Percentiles rank a stretch among this genome's conserved stretches.
Conservation (phyloP, 306 rosid genomes). For the Alnus glutinosa region DNA sequence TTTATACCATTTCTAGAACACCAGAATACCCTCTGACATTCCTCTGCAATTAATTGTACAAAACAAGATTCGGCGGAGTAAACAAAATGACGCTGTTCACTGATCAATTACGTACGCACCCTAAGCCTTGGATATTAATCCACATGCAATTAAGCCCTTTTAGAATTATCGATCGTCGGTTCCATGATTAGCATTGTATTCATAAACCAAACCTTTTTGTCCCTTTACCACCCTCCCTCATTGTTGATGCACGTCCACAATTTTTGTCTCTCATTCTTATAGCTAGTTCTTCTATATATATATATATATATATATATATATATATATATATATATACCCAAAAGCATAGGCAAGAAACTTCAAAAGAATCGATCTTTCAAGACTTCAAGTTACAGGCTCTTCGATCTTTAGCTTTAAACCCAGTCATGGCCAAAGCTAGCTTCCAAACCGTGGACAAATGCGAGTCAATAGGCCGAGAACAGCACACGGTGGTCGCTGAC, state of each 20-base stretch:
- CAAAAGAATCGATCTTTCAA: background rate
- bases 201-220: constrained; percentile 17
- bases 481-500: constrained; percentile 74
- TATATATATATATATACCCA: constrained; percentile 9
- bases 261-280: background rate
- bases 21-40: too few species aligned
- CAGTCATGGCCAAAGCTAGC: background rate
- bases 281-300: constrained; percentile 3
- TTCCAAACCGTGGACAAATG: constrained; percentile 66
- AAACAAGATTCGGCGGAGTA: constrained; percentile 8
- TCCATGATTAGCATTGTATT: constrained; percentile 15
- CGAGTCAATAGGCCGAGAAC: constrained; percentile 57
- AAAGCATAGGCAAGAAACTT: background rate
- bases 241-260: background rate
- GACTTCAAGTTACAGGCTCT: too few species aligned
- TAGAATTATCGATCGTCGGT: too few species aligned
- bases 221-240: background rate
- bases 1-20: too few species aligned
- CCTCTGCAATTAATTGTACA: too few species aligned
- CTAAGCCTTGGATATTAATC: constrained; percentile 24
- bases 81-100: constrained; percentile 12
- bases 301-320: background rate
- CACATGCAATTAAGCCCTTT: constrained; percentile 1
- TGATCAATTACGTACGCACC: background rate
- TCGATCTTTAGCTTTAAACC: background rate